Evolutionary conservation across 164 flowering plant species (phyloP), one percentile per base, ranked within the genome.

Genomic region (Annona squamosa): DNA sequence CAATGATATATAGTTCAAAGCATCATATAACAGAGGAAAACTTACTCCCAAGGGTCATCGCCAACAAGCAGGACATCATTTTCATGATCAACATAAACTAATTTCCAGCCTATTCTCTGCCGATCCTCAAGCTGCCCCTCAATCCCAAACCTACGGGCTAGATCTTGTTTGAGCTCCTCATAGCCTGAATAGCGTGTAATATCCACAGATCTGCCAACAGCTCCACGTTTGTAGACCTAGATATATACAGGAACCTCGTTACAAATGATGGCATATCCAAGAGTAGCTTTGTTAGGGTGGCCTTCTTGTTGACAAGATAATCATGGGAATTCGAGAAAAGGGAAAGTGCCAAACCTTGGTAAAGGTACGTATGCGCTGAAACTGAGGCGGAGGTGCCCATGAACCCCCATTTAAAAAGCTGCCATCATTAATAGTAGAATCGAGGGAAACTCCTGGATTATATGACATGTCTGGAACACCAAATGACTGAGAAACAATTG

Each of bases 21-120:
- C 37, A 26, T 26, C 37, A 26, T 26, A 26, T 26, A 26, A 26
- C 37, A 26, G 37, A 26, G 37, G 37, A 26, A 37, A 48, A 85
- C 98, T 85, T 93, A 95, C 99, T 93, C 97, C 99, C 99, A 95
- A 61, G 99, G 99, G 74, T 95, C 99, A 79, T 95, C 99, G 10
- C 99, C 99, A 3, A 95, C 94, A 19, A 95, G 90, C 72, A 95
- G 79, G 73, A 93, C 93, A 76, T 95, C 99, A 71, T 74, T 87
- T 79, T 95, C 99, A 73, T 90, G 98, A 79, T 95, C 99, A 72
- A 89, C 92, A 69, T 91, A 95, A 26, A 95, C 99, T 65, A 95
- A 92, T 79, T 95, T 90, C 98, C 99, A 95, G 52, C 98, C 98
- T 43, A 88, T 78, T 63, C 92, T 88, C 64, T 88, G 91, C 44